A percentile compares a stretch with the other conserved stretches of the same genome.
Evolutionary conservation across 192 early-diverging fungal genomes (phyloP).

Genomic region (Backusella westeae): DNA sequence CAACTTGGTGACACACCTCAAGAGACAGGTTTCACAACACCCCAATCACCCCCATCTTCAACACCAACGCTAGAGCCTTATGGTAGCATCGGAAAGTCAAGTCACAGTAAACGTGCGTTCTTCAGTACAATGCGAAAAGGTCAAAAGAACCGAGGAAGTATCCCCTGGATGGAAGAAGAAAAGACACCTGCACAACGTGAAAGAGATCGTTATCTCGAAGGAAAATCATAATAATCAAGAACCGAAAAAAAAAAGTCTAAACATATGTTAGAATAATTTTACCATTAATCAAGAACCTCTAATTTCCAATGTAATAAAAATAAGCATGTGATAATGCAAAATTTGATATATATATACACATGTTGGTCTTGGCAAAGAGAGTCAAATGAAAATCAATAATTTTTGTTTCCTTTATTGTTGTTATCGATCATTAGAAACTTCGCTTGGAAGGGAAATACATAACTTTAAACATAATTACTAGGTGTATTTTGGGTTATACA

Average conservation of each 20-base stretch:
- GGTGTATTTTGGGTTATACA: not conserved
- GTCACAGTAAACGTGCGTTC: not conserved
- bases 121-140: constrained; percentile 18
- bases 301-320: constrained; percentile 8
- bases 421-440: not conserved
- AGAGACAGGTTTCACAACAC: constrained; percentile 1
- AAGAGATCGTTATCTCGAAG: constrained; percentile 21
- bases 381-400: not conserved
- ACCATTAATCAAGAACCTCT: not conserved
- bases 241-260: not conserved
- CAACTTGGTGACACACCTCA: not conserved
- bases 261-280: not conserved
- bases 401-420: not conserved
- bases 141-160: constrained; percentile 8
- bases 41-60: not conserved
- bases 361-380: not conserved
- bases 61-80: constrained; percentile 4
- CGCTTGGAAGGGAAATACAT: not conserved
- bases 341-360: not conserved
- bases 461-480: not conserved
- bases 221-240: not conserved
- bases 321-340: not conserved
- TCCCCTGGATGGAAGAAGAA: constrained; percentile 16
- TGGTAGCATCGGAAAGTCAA: not conserved
- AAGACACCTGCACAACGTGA: constrained; percentile 22